phyloP scores from a whole-genome alignment of 176 grass and related monocot genomes.

The Rhynchospora breviuscula region DNA sequence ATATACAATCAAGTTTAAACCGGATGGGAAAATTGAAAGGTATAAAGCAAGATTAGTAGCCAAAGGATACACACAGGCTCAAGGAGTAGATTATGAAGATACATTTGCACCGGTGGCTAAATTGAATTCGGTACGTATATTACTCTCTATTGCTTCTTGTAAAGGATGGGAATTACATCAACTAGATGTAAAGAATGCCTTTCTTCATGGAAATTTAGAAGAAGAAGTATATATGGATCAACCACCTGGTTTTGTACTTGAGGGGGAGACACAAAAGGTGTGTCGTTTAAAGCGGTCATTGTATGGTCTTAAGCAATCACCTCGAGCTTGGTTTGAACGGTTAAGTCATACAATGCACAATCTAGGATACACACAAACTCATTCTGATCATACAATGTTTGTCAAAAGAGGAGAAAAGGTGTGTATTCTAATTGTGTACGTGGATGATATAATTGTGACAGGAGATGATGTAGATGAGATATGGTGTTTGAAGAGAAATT shows the following conservation, averaged over 20 bases:
- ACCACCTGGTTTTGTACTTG: neutral
- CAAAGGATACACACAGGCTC: neutral
- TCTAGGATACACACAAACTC: neutral
- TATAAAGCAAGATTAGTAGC: neutral
- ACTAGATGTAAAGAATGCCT: slow-evolving; percentile 26
- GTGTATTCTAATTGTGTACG: neutral
- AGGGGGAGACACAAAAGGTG: neutral
- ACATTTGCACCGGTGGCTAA: slow-evolving; percentile 13
- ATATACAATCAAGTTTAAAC: neutral
- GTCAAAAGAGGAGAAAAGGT: neutral
- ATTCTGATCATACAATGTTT: neutral
- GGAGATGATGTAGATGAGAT: neutral
- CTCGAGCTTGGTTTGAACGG: neutral
- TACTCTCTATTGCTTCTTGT: neutral
- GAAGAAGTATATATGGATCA: slow-evolving; percentile 24
- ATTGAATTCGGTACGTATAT: neutral
- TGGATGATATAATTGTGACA: neutral
- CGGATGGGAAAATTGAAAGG: neutral
- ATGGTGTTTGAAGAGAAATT: neutral
- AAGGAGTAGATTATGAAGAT: slow-evolving; percentile 6
- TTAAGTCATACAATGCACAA: neutral
- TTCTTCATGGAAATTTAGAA: neutral
- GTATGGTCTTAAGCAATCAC: slow-evolving; percentile 18
- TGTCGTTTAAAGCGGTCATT: neutral
- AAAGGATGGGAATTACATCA: neutral